Evolutionary conservation across 2,329 filamentous ascomycete genomes (phyloP).

Genomic region (Calonectria naviculata): DNA sequence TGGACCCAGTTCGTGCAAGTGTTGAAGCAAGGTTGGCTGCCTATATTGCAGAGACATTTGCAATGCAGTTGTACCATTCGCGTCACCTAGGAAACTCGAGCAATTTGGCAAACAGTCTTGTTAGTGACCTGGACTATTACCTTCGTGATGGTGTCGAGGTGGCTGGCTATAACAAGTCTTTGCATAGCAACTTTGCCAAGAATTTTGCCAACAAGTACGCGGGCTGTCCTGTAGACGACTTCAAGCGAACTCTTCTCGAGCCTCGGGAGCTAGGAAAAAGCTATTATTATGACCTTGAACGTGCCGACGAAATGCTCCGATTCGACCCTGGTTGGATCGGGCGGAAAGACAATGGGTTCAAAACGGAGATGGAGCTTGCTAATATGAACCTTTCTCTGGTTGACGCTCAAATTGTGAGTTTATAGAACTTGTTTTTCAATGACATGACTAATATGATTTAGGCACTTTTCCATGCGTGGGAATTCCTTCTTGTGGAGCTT

Average conservation of each 20-base stretch:
- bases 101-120: slow-evolving; percentile 75
- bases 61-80: slow-evolving; percentile 89
- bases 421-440: slow-evolving; percentile 37
- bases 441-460: slow-evolving; percentile 47
- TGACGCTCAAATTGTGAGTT: slow-evolving; percentile 85
- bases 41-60: slow-evolving; percentile 86
- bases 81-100: slow-evolving; percentile 78
- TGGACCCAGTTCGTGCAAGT: slow-evolving; percentile 67
- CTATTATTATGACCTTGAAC: slow-evolving; percentile 86
- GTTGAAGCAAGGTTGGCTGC: slow-evolving; percentile 79
- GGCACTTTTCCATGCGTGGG: slow-evolving; percentile 90
- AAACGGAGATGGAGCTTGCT: slow-evolving; percentile 83
- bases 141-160: slow-evolving; percentile 81
- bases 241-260: slow-evolving; percentile 80
- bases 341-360: slow-evolving; percentile 77
- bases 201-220: slow-evolving; percentile 86
- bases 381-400: slow-evolving; percentile 93
- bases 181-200: slow-evolving; percentile 85
- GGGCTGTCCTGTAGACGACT: slow-evolving; percentile 77
- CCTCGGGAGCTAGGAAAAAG: slow-evolving; percentile 75
- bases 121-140: slow-evolving; percentile 83
- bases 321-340: slow-evolving; percentile 85
- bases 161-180: slow-evolving; percentile 86
- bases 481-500: slow-evolving; percentile 86
- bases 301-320: slow-evolving; percentile 80